These are phyloP conservation scores for Plasmodium reichenowi DNA, from an alignment of 169 alveolate genomes.

Conservation along the genomic window DNA sequence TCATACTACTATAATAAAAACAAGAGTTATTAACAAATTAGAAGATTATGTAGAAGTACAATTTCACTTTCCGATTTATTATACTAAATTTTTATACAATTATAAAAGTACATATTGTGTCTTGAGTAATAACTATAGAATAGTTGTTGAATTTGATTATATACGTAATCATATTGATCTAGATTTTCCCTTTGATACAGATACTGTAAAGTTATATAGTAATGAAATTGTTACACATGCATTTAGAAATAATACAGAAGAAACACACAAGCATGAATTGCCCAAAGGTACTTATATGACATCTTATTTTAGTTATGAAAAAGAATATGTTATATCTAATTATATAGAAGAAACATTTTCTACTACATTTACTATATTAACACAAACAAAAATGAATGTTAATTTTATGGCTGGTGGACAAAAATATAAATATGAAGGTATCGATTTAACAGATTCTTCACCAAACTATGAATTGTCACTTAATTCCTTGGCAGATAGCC, in stretches of 20 bases:
- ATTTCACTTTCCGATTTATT: constrained; percentile 12
- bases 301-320: constrained; percentile 6
- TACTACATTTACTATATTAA: background rate
- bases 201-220: background rate
- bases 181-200: background rate
- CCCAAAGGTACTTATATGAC: constrained; percentile 26
- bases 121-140: constrained; percentile 1
- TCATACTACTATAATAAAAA: constrained; percentile 5
- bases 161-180: constrained; percentile 10
- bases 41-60: constrained; percentile 2
- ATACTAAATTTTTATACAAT: constrained; percentile 9
- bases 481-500: background rate
- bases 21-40: background rate
- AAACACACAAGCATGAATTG: background rate
- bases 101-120: constrained; percentile 6
- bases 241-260: background rate
- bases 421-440: constrained; percentile 5
- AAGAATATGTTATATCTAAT: constrained; percentile 24
- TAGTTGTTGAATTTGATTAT: constrained; percentile 10
- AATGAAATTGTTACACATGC: constrained; percentile 12
- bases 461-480: constrained; percentile 15
- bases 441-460: constrained; percentile 16
- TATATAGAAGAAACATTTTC: background rate
- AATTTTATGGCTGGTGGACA: constrained; percentile 22
- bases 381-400: background rate